Conservation (phyloP, 2,329 filamentous ascomycete genomes). For the Helotiales sp. region DNA sequence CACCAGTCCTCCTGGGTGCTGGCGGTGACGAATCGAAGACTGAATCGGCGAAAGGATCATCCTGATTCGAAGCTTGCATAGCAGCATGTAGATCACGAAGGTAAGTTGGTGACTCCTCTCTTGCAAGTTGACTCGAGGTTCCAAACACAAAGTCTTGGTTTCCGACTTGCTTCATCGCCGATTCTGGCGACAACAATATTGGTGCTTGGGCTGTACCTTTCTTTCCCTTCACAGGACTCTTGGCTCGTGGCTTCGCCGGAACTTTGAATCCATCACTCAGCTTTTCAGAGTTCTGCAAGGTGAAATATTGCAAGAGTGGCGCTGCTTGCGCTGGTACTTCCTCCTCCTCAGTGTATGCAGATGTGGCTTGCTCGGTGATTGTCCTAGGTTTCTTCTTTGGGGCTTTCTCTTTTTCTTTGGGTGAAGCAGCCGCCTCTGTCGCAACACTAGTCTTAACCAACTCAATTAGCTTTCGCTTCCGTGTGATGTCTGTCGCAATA, state of each 20-base stretch:
- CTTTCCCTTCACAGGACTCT: conserved; percentile 38
- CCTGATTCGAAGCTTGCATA: conserved; percentile 57
- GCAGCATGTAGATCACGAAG: conserved; percentile 63
- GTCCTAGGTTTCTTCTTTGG: conserved; percentile 72
- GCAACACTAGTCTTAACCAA: conserved; percentile 41
- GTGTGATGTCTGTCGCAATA: conserved; percentile 32
- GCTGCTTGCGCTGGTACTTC: conserved; percentile 32
- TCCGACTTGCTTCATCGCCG: conserved; percentile 64
- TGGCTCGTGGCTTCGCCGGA: conserved; percentile 26
- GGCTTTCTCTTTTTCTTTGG: conserved; percentile 54
- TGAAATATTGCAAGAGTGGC: conserved; percentile 49
- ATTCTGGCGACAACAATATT: conserved; percentile 65
- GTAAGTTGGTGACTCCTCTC: conserved; percentile 68
- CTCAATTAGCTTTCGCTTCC: conserved; percentile 59
- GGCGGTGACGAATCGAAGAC: conserved; percentile 25
- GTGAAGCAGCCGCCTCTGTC: conserved; percentile 34
- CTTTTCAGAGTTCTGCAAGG: conserved; percentile 13
- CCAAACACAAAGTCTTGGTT: conserved; percentile 81
- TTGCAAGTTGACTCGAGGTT: conserved; percentile 78
- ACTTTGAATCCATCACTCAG: conserved; percentile 23
- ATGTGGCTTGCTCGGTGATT: conserved; percentile 75
- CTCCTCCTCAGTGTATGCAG: conserved; percentile 56
- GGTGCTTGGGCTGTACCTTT: conserved; percentile 40
- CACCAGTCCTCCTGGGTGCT: conserved; percentile 1
- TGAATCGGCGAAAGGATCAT: conserved; percentile 39